Conservation (phyloP, 352 stramenopile species). For the Globisporangium paroecandrum region DNA sequence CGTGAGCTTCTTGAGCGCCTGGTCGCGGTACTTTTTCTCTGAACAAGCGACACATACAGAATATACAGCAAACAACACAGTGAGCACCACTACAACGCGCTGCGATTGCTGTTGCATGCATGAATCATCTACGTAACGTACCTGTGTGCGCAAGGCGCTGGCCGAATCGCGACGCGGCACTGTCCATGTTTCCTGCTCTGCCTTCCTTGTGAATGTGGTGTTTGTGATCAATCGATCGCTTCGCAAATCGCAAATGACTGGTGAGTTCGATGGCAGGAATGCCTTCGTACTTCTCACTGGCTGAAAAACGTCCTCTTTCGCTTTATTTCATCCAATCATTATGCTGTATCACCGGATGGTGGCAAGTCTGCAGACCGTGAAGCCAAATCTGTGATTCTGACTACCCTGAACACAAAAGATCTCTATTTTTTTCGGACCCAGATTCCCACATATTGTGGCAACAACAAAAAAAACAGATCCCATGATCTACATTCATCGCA, state of each 20-base stretch:
- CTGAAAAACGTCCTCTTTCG: neutral
- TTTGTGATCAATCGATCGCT: neutral
- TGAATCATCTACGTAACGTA: constrained; percentile 17
- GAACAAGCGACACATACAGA: neutral
- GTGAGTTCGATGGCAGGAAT: constrained; percentile 6
- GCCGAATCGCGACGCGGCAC: constrained; percentile 77
- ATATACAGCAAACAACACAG: constrained; percentile 13
- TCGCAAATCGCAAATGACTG: constrained; percentile 12
- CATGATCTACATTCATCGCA: constrained; percentile 10
- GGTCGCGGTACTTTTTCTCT: constrained; percentile 86
- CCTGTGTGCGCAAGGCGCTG: constrained; percentile 82
- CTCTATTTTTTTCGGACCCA: too few species aligned
- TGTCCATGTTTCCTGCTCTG: constrained; percentile 39
- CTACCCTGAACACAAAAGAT: constrained; percentile 1
- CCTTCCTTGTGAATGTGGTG: neutral
- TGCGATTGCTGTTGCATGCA: neutral
- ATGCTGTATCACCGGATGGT: neutral
- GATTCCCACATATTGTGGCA: neutral
- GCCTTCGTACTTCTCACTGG: neutral
- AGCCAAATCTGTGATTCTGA: neutral
- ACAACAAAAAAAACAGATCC: neutral
- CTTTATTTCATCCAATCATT: neutral
- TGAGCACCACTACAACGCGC: neutral
- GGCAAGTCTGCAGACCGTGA: too few species aligned
- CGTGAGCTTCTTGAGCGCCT: constrained; percentile 79